Base-by-base conservation (phyloP, 1,139 yeast species). In the Kluyveromyces sp. region DNA sequence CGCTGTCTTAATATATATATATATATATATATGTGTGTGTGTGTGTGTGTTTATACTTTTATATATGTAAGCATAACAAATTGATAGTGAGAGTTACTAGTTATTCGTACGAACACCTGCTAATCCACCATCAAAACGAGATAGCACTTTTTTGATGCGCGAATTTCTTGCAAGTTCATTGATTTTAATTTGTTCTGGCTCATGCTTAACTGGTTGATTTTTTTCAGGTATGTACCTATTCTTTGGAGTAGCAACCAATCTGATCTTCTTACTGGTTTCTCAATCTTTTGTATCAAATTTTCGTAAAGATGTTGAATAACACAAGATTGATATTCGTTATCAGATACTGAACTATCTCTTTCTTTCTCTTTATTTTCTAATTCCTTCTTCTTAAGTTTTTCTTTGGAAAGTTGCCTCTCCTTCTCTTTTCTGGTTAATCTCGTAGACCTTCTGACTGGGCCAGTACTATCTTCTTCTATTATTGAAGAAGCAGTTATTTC, bases 121-220 rank as follows among this genome's bases (percentile, higher is more conserved):
- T 3, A 62, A 53, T 26, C 66, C 66, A 27, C 66, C 65, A 48
- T 63, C 65, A 40, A 60, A 63, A 41, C 55, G 50, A 1, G 64
- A 58, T 41, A 63, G 44, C 6, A 61, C 50, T 26, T 48, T 51
- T 39, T 58, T 54, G 35, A 63, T 59, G 32, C 57, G 55, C 25
- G 50, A 47, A 10, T 53, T 57, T 31, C 54, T 50, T 5, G 62
- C 54, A 7, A 63, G 52, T 44, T 63, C 66, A 50, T 60, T 58
- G 6, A 61, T 58, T 43, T 61, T 63, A 5, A 63, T 50, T 6
- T 57, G 56, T 39, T 57, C 58, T 31, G 54, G 58, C 5, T 52
- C 52, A 25, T 61, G 62, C 45, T 61, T 63, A 4, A 65, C 59
- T 7, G 59, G 59, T 43, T 58, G 53, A 40, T 60, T 63, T 47